Percentiles rank a stretch among this genome's conserved stretches.
These are phyloP conservation scores for Beta vulgaris DNA, from an alignment of 148 eudicot species.

Conservation along the genomic window DNA sequence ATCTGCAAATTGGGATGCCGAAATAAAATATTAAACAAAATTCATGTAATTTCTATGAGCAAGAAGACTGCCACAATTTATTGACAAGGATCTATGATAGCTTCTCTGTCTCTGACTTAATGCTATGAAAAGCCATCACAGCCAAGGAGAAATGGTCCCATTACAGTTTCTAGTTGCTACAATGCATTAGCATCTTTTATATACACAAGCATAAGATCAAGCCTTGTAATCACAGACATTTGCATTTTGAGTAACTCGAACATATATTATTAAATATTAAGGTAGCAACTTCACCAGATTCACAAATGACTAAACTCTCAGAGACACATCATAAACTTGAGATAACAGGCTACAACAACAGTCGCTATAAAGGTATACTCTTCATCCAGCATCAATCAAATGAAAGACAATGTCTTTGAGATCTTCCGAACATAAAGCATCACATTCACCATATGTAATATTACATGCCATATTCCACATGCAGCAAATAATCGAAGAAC, in stretches of 20 bases:
- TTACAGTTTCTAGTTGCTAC: neutral
- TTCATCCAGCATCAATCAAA: neutral
- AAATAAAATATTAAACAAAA: neutral
- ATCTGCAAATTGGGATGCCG: slow-evolving; percentile 1
- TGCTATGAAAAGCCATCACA: neutral
- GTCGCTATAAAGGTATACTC: neutral
- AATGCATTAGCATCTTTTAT: neutral
- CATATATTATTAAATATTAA: neutral
- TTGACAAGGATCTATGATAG: neutral
- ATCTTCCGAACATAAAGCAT: neutral
- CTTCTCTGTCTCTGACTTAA: neutral
- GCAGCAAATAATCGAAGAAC: neutral
- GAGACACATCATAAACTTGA: neutral
- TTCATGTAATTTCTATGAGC: neutral
- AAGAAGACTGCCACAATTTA: neutral
- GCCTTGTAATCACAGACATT: neutral
- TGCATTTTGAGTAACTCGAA: neutral
- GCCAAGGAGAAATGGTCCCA: neutral
- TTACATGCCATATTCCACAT: neutral
- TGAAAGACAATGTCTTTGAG: neutral
- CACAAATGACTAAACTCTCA: neutral
- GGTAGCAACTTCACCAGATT: neutral
- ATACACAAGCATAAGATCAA: neutral
- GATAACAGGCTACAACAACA: neutral
- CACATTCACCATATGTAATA: neutral